phyloP scores from a whole-genome alignment of 805 yeast genomes.

The Yarrowia keelungensis region DNA sequence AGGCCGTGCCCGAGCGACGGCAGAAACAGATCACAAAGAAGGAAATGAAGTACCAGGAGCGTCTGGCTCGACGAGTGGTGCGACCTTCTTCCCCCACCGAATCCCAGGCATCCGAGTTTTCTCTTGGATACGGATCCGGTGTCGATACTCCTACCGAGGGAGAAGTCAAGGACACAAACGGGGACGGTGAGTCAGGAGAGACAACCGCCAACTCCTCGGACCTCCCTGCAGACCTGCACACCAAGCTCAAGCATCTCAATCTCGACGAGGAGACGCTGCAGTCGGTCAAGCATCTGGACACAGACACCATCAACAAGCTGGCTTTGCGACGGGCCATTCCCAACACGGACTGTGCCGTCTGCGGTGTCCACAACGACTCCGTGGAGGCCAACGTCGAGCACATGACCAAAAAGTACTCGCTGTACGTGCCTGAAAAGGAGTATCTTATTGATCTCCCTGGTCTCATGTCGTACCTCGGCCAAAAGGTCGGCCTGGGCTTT shows the following conservation, averaged over 20 bases:
- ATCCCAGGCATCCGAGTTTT: constrained; percentile 44
- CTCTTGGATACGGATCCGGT: constrained; percentile 45
- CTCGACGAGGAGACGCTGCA: constrained; percentile 37
- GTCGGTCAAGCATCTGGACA: constrained; percentile 41
- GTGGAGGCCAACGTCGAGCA: constrained; percentile 70
- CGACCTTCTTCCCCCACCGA: constrained; percentile 39
- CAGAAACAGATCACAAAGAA: constrained; percentile 51
- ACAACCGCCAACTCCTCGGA: neutral
- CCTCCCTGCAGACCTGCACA: constrained; percentile 16
- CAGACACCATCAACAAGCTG: constrained; percentile 44
- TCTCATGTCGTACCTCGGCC: constrained; percentile 74
- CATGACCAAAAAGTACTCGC: constrained; percentile 81
- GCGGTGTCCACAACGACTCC: constrained; percentile 59
- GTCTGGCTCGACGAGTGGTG: constrained; percentile 42
- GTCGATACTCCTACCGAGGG: constrained; percentile 40
- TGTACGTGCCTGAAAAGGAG: constrained; percentile 83
- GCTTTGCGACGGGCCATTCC: constrained; percentile 47
- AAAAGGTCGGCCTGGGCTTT: constrained; percentile 81
- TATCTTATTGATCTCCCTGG: constrained; percentile 75
- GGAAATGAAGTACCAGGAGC: constrained; percentile 50
- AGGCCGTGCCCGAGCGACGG: constrained; percentile 42
- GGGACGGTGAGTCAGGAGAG: neutral
- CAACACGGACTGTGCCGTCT: constrained; percentile 51
- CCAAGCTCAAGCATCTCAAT: constrained; percentile 28
- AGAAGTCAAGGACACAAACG: constrained; percentile 4